Base-by-base conservation (phyloP, 139 green algal genomes). In the Picocystis salinarum region DNA sequence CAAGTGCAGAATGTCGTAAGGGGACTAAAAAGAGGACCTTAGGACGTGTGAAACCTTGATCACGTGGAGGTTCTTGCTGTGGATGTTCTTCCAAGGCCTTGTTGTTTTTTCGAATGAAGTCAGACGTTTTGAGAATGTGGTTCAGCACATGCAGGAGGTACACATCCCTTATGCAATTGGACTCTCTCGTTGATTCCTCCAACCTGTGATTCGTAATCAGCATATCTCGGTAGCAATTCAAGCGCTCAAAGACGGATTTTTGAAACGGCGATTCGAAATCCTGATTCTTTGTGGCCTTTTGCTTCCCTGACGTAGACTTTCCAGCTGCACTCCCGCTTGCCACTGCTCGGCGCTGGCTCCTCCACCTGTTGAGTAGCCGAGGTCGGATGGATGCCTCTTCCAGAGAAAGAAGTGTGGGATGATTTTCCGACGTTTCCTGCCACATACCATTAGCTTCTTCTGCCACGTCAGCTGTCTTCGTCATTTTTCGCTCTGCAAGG, bases 61-160 rank as follows among this genome's bases (percentile, higher is more conserved):
- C 82, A 2, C 71, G 53, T 0, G 70, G 66, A 4, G 52, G 13
- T 1, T 55, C 48, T 4, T 45, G 39, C 6, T 36, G 9, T 4
- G 23, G 20, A 13, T 25, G 41, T 24, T 28, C 36, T 12, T 33
- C 42, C 4, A 60, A 22, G 23, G 30, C 42, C 4, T 83, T 69
- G 47, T 89, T 91, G 61, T 89, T 87, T 34, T 75, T 79, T 55
- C 77, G 83, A 41, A 95, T 79, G 22, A 42, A 39, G 41, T 89
- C 82, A 2, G 74, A 64, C 7, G 77, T 71, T 28, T 75, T 76
- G 29, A 63, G 42, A 12, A 82, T 48, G 62, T 95, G 85, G 49
- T 82, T 81, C 12, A 93, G 48, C 15, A 48, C 54, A 53, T 91
- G 78, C 28, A 93, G 68, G 45, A 91, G 63, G 28, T 66, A 56